Evolutionary conservation across 2,329 filamentous ascomycete species (phyloP).

Genomic region (Gliomastix tumulicola): DNA sequence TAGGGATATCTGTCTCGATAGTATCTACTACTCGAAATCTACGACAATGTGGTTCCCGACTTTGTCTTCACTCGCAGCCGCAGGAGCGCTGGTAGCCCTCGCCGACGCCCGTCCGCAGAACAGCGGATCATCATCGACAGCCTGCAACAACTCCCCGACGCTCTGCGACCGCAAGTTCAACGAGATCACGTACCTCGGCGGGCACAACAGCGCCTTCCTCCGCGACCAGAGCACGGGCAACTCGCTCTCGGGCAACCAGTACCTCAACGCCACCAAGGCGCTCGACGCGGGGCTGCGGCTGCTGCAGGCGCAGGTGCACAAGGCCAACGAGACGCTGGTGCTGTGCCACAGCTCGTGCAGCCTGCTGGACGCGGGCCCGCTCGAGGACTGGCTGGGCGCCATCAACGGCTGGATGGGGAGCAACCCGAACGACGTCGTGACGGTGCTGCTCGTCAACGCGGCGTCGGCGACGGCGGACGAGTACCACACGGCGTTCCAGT

Average conservation of each 20-base stretch:
- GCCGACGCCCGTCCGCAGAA: not conserved
- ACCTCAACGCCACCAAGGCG: conserved; percentile 63
- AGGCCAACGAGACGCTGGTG: conserved; percentile 48
- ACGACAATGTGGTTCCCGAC: not conserved
- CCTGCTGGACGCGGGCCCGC: conserved; percentile 61
- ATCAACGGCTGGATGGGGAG: conserved; percentile 64
- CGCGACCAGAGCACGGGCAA: conserved; percentile 55
- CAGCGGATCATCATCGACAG: conserved; percentile 16
- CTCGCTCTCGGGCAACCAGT: conserved; percentile 65
- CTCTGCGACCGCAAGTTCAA: conserved; percentile 67
- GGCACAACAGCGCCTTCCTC: conserved; percentile 68
- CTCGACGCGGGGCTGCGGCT: conserved; percentile 65
- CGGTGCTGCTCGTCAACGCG: conserved; percentile 65
- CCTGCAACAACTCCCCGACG: conserved; percentile 76
- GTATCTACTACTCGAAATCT: too few relatives aligned
- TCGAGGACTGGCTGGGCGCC: conserved; percentile 55
- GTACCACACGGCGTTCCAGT: conserved; percentile 47
- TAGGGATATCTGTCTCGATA: too few relatives aligned
- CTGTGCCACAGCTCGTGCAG: conserved; percentile 65
- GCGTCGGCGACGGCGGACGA: conserved; percentile 48
- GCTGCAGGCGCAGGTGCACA: conserved; percentile 66
- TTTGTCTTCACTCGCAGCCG: not conserved
- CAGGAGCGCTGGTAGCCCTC: not conserved
- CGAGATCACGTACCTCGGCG: conserved; percentile 71
- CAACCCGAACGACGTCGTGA: conserved; percentile 70